Base-by-base conservation (phyloP, 352 stramenopile genomes). In the Phytophthora litchii region DNA sequence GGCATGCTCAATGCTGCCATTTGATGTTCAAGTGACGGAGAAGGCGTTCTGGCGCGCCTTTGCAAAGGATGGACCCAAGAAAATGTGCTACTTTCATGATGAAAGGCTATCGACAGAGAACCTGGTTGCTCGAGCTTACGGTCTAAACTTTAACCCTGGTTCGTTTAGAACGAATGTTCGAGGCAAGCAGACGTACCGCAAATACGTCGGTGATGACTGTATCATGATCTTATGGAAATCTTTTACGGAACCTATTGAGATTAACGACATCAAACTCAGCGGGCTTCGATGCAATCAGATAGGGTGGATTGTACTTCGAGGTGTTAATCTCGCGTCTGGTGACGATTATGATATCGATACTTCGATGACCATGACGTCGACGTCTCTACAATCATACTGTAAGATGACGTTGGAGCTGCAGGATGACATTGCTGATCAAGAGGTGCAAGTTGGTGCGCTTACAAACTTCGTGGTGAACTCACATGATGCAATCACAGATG, bases 341-440 rank as follows among this genome's bases (percentile, higher is more conserved):
- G 35, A 49, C 25, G 31, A 48, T 25, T 19, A 31, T 59, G 41
- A 17, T 5, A 31, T 51, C 7, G 23, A 45, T 38, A 51, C 45
- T 7, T 70, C 60, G 4, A 44, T 29, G 1, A 19, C 21, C 13
- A 54, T 75, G 40, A 54, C 63, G 41, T 71, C 55, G 3, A 78
- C 78, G n/a, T 64, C 65, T 1, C 50, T 86, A 44, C 78, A 86
- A 59, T 81, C 76, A 29, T 86, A 70, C 52, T 76, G 74, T 36
- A 78, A 78, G 29, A 78, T 77, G 40, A 72, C 62, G 1, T 47
- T 80, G 27, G 66, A 82, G 21, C 56, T 88, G 13, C 67, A 84
- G 41, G 69, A 83, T 16, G 68, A 85, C 36, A 75, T 86, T 27
- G 62, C 51, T 16, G 73, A 88, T 62, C 63, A 79, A 50, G 67